Conservation (phyloP, 345 rosid genomes). For the Acer campestre region DNA sequence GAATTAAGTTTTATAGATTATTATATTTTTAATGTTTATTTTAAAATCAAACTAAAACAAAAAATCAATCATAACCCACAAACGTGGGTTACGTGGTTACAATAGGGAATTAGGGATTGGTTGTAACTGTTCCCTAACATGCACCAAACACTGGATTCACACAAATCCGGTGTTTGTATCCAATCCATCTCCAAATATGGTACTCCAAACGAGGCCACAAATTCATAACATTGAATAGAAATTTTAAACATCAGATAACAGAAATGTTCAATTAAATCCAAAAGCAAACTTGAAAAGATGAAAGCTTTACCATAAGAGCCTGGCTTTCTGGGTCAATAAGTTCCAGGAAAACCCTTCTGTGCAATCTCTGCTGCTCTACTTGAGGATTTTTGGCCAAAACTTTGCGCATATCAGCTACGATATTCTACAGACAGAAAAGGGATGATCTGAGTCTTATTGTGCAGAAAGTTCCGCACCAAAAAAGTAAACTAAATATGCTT, state of each 20-base stretch:
- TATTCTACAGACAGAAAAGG: constrained; percentile 44
- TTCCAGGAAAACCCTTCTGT: constrained; percentile 88
- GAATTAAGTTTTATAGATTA: too few relatives aligned
- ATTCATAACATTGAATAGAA: not conserved
- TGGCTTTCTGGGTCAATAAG: constrained; percentile 70
- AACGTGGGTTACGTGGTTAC: too few relatives aligned
- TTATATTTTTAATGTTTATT: too few relatives aligned
- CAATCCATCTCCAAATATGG: too few relatives aligned
- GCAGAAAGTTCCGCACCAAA: constrained; percentile 4
- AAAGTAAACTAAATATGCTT: constrained; percentile 20
- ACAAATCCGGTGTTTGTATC: too few relatives aligned
- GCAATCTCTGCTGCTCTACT: constrained; percentile 91
- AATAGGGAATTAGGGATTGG: too few relatives aligned
- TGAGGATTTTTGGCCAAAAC: constrained; percentile 94
- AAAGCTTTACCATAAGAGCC: constrained; percentile 68
- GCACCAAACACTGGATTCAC: too few relatives aligned
- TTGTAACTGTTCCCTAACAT: too few relatives aligned
- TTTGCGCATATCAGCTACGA: constrained; percentile 95
- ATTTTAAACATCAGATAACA: not conserved
- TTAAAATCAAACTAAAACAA: too few relatives aligned
- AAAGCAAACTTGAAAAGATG: not conserved
- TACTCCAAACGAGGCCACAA: not conserved
- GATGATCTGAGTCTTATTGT: constrained; percentile 8
- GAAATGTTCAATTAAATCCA: not conserved
- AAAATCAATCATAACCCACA: too few relatives aligned